These are phyloP conservation scores for Heterobasidion occidentale DNA, from an alignment of 1,284 basidiomycete species.

Conservation along the genomic window DNA sequence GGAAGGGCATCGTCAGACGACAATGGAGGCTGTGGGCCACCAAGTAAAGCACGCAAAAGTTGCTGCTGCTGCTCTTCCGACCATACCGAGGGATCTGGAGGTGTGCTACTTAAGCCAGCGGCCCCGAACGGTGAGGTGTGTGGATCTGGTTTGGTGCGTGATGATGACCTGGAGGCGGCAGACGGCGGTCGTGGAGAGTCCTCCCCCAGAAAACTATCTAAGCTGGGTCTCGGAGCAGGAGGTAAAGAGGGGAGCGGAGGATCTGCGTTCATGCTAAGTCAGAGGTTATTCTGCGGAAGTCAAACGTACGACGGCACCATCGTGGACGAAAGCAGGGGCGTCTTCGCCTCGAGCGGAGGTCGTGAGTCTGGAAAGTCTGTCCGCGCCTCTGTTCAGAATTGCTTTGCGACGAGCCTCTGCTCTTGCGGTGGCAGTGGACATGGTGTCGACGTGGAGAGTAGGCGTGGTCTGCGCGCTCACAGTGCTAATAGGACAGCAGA, in stretches of 20 bases:
- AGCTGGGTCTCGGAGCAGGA: constrained; percentile 11
- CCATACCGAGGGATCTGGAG: constrained; percentile 50
- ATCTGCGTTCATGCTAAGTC: constrained; percentile 23
- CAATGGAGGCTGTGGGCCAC: constrained; percentile 12
- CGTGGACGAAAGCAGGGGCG: constrained; percentile 45
- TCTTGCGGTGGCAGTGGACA: constrained; percentile 37
- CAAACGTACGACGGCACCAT: constrained; percentile 30
- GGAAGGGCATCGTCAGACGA: background rate
- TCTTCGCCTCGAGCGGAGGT: constrained; percentile 70
- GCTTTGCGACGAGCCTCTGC: constrained; percentile 71
- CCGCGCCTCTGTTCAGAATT: constrained; percentile 58
- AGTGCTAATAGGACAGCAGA: too few relatives aligned
- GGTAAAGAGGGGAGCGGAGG: constrained; percentile 32
- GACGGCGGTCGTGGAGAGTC: constrained; percentile 41
- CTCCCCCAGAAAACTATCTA: constrained; percentile 57
- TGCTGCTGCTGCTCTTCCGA: constrained; percentile 57
- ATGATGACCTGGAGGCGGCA: constrained; percentile 22
- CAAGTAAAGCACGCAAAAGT: constrained; percentile 56
- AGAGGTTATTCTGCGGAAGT: background rate
- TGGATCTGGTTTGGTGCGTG: constrained; percentile 12
- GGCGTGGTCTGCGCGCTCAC: too few relatives aligned
- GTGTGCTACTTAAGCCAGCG: constrained; percentile 14
- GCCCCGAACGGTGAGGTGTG: constrained; percentile 9
- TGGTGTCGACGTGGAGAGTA: background rate
- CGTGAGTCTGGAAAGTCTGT: constrained; percentile 69